Conservation (phyloP, 1,139 yeast genomes). For the Tardiomyces blankii region DNA sequence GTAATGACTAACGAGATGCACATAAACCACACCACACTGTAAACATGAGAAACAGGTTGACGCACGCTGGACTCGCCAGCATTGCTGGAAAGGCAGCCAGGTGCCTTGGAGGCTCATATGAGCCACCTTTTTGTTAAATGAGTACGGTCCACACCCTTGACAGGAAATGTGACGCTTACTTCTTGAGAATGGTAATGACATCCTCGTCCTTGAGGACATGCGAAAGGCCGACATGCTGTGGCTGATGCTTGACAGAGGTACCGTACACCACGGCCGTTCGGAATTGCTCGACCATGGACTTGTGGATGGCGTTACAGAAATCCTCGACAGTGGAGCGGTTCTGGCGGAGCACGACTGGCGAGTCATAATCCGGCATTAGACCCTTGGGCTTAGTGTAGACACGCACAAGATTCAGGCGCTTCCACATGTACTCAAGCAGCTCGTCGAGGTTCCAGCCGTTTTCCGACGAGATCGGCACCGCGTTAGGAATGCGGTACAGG, state of each 20-base stretch:
- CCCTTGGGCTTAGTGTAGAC: constrained; percentile 98
- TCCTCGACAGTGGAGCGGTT: constrained; percentile 84
- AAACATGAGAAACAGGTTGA: no score
- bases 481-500: constrained; percentile 84
- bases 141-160: no score
- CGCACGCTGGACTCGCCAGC: no score
- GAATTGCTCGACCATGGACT: constrained; percentile 85
- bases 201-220: constrained; percentile 89
- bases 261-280: constrained; percentile 89
- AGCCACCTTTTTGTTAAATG: no score
- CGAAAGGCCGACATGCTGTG: constrained; percentile 85
- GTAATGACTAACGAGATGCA: no score
- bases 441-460: constrained; percentile 96
- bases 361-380: constrained; percentile 79
- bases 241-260: constrained; percentile 91
- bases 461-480: constrained; percentile 93
- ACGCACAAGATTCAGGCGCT: constrained; percentile 73
- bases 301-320: constrained; percentile 94
- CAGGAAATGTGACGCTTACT: constrained; percentile 21
- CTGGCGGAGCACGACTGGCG: constrained; percentile 83
- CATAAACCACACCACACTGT: no score
- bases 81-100: no score
- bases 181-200: constrained; percentile 89
- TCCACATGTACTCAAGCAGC: constrained; percentile 92
- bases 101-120: no score